Evolutionary conservation across 2,329 filamentous ascomycete species (phyloP).

Genomic region (Aureobasidium vineae): DNA sequence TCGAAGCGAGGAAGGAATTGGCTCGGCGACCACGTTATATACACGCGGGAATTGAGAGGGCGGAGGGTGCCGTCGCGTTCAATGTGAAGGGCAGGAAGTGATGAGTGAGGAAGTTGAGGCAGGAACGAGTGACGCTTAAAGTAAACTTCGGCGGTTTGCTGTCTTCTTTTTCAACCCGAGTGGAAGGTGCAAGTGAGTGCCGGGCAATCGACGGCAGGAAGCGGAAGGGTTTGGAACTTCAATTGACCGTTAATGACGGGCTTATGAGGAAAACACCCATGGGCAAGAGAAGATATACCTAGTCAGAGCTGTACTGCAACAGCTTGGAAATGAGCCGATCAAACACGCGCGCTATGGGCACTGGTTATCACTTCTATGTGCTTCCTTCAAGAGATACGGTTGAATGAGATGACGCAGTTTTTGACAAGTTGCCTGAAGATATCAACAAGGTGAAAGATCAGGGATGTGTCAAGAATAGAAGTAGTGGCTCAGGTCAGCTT

Average conservation of each 20-base stretch:
- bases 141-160: slow-evolving; percentile 4
- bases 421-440: neutral
- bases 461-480: slow-evolving; percentile 13
- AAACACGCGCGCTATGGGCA: slow-evolving; percentile 2
- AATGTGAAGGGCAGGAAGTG: neutral
- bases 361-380: neutral
- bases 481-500: slow-evolving; percentile 22
- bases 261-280: neutral
- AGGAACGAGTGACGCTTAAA: slow-evolving; percentile 13
- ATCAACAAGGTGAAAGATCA: neutral
- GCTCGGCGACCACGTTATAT: slow-evolving; percentile 9
- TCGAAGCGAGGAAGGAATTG: slow-evolving; percentile 1
- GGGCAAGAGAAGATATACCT: neutral
- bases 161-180: neutral
- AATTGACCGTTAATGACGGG: slow-evolving; percentile 9
- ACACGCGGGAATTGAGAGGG: neutral
- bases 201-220: slow-evolving; percentile 7
- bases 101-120: slow-evolving; percentile 14
- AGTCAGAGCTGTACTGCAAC: neutral
- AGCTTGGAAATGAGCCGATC: neutral
- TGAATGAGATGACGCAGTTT: neutral
- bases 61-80: neutral
- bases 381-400: neutral
- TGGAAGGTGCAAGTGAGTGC: neutral
- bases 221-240: neutral